A percentile compares a stretch with the other conserved stretches of the same genome.
phyloP scores from a whole-genome alignment of 768 basidiomycete genomes.

The Mycena albidolilacea region DNA sequence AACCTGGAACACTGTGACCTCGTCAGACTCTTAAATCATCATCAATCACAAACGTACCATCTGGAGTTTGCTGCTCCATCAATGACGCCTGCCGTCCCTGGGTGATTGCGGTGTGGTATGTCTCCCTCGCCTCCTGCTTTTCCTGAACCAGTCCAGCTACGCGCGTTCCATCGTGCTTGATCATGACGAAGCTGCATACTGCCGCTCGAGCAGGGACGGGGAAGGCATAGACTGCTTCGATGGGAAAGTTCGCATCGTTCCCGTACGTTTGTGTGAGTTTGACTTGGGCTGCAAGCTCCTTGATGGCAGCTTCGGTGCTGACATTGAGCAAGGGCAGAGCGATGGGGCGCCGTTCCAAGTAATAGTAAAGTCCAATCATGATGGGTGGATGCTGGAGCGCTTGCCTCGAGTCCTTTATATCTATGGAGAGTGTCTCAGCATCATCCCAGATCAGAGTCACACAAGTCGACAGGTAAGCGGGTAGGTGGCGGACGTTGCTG shows the following conservation, averaged over 20 bases:
- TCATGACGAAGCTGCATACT: constrained; percentile 34
- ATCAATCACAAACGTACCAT: constrained; percentile 24
- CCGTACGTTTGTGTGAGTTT: constrained; percentile 38
- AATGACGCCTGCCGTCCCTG: constrained; percentile 35
- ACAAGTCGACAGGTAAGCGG: not conserved
- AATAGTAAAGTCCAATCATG: constrained; percentile 35
- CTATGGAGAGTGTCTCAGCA: not conserved
- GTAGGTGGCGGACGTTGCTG: too few species aligned
- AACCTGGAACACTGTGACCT: constrained; percentile 35
- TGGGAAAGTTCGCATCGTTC: constrained; percentile 32
- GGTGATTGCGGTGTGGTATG: constrained; percentile 32
- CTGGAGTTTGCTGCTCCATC: constrained; percentile 36
- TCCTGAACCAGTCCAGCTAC: constrained; percentile 37
- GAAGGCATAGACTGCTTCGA: constrained; percentile 38
- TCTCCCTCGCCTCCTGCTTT: constrained; percentile 37
- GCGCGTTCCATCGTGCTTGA: constrained; percentile 36
- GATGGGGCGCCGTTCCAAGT: constrained; percentile 8
- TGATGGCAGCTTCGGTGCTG: constrained; percentile 35
- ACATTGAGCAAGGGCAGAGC: constrained; percentile 35
- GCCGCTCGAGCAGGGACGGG: constrained; percentile 38
- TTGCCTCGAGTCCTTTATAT: constrained; percentile 7
- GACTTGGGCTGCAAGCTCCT: constrained; percentile 39
- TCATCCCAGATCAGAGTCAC: constrained; percentile 6
- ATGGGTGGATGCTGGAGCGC: not conserved
- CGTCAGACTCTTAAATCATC: not conserved